Conservation (phyloP, 495 filamentous ascomycete genomes). For the Penicillium samsonianum region DNA sequence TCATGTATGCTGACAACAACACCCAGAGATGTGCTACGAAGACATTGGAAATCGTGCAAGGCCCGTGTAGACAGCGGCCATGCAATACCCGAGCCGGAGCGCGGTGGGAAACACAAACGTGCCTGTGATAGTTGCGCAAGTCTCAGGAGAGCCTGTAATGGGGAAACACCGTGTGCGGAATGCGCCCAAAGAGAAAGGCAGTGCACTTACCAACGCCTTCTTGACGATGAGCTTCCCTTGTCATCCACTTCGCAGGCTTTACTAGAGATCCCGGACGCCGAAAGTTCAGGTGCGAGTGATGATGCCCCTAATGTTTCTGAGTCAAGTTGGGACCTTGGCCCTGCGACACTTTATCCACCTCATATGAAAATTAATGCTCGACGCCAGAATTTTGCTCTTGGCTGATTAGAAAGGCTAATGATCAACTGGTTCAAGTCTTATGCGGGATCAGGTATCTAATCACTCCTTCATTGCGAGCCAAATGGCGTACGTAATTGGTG, state of each 20-base stretch:
- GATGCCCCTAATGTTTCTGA: background rate
- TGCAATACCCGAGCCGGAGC: slow-evolving; percentile 29
- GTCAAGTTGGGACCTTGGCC: slow-evolving; percentile 8
- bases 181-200: slow-evolving; percentile 27
- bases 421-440: background rate
- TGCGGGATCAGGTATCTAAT: background rate
- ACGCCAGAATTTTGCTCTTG: background rate
- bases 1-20: slow-evolving; percentile 1
- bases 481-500: background rate
- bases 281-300: background rate
- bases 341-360: slow-evolving; percentile 6
- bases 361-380: background rate
- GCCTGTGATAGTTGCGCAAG: slow-evolving; percentile 42
- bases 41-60: slow-evolving; percentile 42
- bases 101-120: slow-evolving; percentile 36
- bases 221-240: slow-evolving; percentile 1
- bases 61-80: slow-evolving; percentile 24
- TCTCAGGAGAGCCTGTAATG: slow-evolving; percentile 37
- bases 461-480: background rate
- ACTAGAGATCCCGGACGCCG: background rate
- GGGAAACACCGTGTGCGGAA: slow-evolving; percentile 30
- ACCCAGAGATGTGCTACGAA: slow-evolving; percentile 34
- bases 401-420: background rate
- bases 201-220: slow-evolving; percentile 37
- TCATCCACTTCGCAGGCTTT: background rate